Base-by-base conservation (phyloP, 2,329 filamentous ascomycete species). In the Dendrostoma leiphaemia region DNA sequence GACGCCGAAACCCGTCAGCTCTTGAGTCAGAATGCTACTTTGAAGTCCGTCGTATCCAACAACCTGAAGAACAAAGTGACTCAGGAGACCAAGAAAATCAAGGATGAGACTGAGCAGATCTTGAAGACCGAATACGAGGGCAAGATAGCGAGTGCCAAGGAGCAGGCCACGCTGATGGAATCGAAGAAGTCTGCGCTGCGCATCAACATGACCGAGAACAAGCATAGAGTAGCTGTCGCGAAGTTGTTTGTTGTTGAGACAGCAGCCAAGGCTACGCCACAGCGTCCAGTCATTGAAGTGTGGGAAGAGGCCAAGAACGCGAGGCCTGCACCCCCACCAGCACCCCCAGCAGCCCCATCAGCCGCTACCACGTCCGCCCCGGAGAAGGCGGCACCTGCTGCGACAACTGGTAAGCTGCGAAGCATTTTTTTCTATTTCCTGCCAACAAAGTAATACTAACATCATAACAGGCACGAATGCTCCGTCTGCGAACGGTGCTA, bases 211-310 rank as follows among this genome's bases (percentile, higher is more conserved):
- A 76, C 85, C 6, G 87, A 93, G 61, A 89, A 86, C 62, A 84
- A 86, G 66, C 73, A 80, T 44, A 83, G 80, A 58, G 73, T 75
- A 8, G 83, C 85, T 0, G 78, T 79, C 48, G 89, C 87, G 4
- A 95, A 94, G 73, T 73, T 95, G 29, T 81, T 82, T 1, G 83
- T 94, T 1, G 89, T 97, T 3, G 82, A 91, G 64, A 89, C 84
- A 44, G 92, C 93, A 12, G 91, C 88, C 0, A 80, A 79, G n/a
- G 88, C 96, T 45, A 97, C 92, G 1, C 93, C 93, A 0, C 80
- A 93, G 63, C 86, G 85, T 66, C 84, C 91, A 0, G 91, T 97
- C 4, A 82, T 76, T 9, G 91, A 97, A 69, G 92, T 97, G 0
- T 97, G 90, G 89, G 85, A 88, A 59, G 74, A 89, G 51, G 91